phyloP scores from a whole-genome alignment of 1,284 basidiomycete species.

The Ganoderma lucidum region DNA sequence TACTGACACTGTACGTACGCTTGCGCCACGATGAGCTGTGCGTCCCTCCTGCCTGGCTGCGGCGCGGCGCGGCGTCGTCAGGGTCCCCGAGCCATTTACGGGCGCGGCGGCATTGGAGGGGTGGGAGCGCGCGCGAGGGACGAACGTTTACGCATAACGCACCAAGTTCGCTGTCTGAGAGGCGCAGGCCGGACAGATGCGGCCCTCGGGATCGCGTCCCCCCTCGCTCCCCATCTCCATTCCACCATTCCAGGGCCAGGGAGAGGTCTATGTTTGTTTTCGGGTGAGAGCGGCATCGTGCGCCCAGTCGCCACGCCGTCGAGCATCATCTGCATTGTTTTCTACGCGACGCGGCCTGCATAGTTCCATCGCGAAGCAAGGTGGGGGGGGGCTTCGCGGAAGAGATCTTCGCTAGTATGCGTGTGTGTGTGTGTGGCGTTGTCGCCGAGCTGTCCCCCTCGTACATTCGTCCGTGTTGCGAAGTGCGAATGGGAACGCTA shows the following conservation, averaged over 20 bases:
- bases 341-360: background rate
- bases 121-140: background rate
- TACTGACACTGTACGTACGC: background rate
- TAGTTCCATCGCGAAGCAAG: background rate
- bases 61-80: slow-evolving; percentile 13
- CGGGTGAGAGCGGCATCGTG: background rate
- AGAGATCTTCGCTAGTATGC: background rate
- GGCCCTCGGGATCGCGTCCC: background rate
- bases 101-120: slow-evolving; percentile 9
- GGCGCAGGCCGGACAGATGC: slow-evolving; percentile 11
- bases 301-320: background rate
- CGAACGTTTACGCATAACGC: background rate
- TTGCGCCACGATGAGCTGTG: too few relatives aligned
- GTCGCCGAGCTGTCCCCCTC: background rate
- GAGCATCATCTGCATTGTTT: slow-evolving; percentile 5
- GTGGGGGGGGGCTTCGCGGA: background rate
- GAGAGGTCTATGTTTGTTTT: background rate
- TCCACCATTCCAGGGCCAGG: background rate
- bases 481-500: background rate
- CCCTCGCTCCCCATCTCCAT: background rate
- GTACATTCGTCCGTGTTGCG: slow-evolving; percentile 8
- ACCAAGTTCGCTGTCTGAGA: slow-evolving; percentile 7
- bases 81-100: slow-evolving; percentile 15
- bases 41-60: background rate
- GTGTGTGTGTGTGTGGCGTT: slow-evolving; percentile 2